Conservation (phyloP, 495 filamentous ascomycete genomes). For the Aspergillus homomorphus region DNA sequence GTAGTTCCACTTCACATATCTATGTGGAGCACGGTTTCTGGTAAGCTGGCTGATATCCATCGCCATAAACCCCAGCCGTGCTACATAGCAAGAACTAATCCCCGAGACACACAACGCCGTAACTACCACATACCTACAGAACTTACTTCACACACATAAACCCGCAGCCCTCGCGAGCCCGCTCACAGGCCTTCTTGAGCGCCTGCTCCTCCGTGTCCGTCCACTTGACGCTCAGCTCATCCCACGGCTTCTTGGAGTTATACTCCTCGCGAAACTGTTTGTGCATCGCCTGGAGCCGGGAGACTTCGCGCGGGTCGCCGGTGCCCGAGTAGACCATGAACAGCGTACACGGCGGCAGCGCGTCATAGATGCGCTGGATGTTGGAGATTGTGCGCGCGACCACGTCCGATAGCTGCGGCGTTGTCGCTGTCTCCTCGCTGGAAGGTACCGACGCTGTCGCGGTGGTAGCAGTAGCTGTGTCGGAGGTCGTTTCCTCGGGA, state of each 20-base stretch:
- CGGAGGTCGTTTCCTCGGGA: conserved; percentile 24
- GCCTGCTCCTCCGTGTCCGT: conserved; percentile 83
- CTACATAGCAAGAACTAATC: too few relatives aligned
- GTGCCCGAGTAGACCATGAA: conserved; percentile 87
- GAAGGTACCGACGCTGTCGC: neutral
- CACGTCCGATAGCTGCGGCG: conserved; percentile 35
- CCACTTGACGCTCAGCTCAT: conserved; percentile 84
- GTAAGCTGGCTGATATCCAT: neutral
- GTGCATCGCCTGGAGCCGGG: conserved; percentile 69
- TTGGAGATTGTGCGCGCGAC: conserved; percentile 51
- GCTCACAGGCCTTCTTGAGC: conserved; percentile 63
- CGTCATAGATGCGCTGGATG: conserved; percentile 68
- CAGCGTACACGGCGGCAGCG: conserved; percentile 77
- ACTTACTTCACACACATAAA: conserved; percentile 74
- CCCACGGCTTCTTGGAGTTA: conserved; percentile 72
- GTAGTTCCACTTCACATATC: too few relatives aligned
- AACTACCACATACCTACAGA: neutral
- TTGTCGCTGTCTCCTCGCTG: conserved; percentile 1
- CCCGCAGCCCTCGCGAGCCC: conserved; percentile 72
- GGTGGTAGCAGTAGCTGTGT: conserved; percentile 1
- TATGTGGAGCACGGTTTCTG: too few relatives aligned
- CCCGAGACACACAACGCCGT: neutral
- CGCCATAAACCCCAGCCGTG: too few relatives aligned
- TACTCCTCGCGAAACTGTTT: conserved; percentile 73
- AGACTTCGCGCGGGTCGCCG: conserved; percentile 79